phyloP scores from a whole-genome alignment of 768 basidiomycete species.

The Rossbeevera mucosa region DNA sequence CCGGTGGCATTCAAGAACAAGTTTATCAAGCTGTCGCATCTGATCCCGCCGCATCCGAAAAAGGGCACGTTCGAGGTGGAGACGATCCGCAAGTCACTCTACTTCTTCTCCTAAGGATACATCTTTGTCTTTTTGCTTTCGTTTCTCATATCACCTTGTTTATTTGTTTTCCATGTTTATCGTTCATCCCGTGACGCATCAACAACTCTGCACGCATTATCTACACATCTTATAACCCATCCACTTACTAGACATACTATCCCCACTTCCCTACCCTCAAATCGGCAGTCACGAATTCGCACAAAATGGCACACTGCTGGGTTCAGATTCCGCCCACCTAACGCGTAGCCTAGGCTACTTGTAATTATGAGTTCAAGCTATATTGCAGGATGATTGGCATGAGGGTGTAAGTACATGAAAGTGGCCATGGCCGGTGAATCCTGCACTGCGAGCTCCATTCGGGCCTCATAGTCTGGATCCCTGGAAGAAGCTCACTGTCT shows the following conservation, averaged over 20 bases:
- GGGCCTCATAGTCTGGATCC: no score
- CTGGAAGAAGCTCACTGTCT: no score
- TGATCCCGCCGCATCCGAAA: conserved; percentile 77
- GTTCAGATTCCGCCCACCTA: no score
- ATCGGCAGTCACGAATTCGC: no score
- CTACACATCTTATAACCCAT: conserved; percentile 18
- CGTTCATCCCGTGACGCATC: not conserved
- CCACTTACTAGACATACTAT: conserved; percentile 5
- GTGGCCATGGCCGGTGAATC: no score
- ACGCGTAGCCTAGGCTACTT: no score
- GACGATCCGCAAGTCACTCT: conserved; percentile 73
- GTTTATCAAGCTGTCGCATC: conserved; percentile 69
- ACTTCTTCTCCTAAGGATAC: conserved; percentile 92
- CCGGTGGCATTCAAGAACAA: conserved; percentile 38
- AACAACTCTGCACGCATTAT: conserved; percentile 2
- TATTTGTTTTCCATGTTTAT: not conserved
- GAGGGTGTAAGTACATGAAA: no score
- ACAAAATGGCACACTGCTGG: no score
- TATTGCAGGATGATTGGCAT: no score
- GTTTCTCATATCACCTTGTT: not conserved
- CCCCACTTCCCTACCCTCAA: no score
- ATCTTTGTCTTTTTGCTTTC: not conserved
- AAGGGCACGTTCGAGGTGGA: conserved; percentile 86
- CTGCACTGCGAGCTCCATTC: no score
- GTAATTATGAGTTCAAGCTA: no score